Conservation (phyloP, 73 alveolate genomes). For the Uronychia binucleata region DNA sequence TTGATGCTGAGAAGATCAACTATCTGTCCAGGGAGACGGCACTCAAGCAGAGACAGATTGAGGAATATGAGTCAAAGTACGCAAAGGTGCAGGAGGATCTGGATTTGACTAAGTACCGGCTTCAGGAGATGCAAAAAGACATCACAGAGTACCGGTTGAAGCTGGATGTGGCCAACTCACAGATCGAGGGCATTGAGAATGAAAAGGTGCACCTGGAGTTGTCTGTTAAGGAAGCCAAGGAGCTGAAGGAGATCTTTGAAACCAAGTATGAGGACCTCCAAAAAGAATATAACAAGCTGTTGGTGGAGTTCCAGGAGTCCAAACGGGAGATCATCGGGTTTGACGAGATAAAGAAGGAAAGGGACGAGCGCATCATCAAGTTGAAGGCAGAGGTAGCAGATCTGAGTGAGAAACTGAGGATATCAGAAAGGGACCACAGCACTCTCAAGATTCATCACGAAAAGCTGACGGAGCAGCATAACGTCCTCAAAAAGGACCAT, state of each 20-base stretch:
- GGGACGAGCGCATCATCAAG: slow-evolving; percentile 57
- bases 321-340: slow-evolving; percentile 49
- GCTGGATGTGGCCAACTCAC: slow-evolving; percentile 38
- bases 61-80: slow-evolving; percentile 25
- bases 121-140: slow-evolving; percentile 42
- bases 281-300: slow-evolving; percentile 23
- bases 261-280: slow-evolving; percentile 19
- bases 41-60: slow-evolving; percentile 23
- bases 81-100: slow-evolving; percentile 31
- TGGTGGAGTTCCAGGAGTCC: slow-evolving; percentile 17
- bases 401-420: slow-evolving; percentile 1
- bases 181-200: slow-evolving; percentile 25
- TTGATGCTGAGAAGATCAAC: slow-evolving; percentile 31
- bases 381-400: slow-evolving; percentile 25
- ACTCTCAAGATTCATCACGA: slow-evolving; percentile 27
- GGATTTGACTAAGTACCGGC: slow-evolving; percentile 41
- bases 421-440: slow-evolving; percentile 32
- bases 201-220: slow-evolving; percentile 43
- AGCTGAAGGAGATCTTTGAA: slow-evolving; percentile 38
- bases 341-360: slow-evolving; percentile 48
- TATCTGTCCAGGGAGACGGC: slow-evolving; percentile 23
- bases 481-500: slow-evolving; percentile 18
- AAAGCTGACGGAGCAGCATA: slow-evolving; percentile 30
- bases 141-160: slow-evolving; percentile 26
- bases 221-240: slow-evolving; percentile 40